Evolutionary conservation across 176 grass and related monocot species (phyloP).

Genomic region (Thalia dealbata): DNA sequence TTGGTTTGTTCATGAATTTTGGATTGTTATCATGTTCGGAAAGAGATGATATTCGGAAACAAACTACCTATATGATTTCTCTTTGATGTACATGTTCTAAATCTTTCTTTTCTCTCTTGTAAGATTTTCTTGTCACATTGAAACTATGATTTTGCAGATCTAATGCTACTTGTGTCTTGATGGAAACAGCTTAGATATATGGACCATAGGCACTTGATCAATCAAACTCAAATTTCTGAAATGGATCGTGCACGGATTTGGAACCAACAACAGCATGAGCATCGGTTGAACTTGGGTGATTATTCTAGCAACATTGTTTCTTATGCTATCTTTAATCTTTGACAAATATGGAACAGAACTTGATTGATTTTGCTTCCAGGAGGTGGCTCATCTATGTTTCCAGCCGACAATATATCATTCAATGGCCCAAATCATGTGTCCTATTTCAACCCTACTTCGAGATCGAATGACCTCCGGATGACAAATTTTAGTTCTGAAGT

Average conservation of each 20-base stretch:
- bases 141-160: background rate
- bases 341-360: background rate
- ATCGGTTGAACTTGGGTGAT: background rate
- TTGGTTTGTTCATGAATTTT: too few species aligned
- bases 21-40: too few species aligned
- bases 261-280: conserved; percentile 2
- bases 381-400: conserved; percentile 4
- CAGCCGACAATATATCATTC: background rate
- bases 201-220: background rate
- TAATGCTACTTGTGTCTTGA: background rate
- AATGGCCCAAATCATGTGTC: background rate
- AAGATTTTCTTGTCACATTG: background rate
- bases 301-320: background rate
- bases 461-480: background rate
- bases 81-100: too few species aligned
- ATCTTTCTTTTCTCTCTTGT: background rate
- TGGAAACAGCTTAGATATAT: background rate
- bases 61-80: too few species aligned
- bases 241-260: background rate
- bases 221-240: conserved; percentile 4
- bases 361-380: conserved; percentile 2
- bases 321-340: background rate
- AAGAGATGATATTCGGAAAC: too few species aligned
- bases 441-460: conserved; percentile 1
- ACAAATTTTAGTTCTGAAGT: background rate